A percentile compares a stretch with the other conserved stretches of the same genome.
phyloP scores from a whole-genome alignment of 2,329 filamentous ascomycete genomes.

The Aureobasidium uvarum region DNA sequence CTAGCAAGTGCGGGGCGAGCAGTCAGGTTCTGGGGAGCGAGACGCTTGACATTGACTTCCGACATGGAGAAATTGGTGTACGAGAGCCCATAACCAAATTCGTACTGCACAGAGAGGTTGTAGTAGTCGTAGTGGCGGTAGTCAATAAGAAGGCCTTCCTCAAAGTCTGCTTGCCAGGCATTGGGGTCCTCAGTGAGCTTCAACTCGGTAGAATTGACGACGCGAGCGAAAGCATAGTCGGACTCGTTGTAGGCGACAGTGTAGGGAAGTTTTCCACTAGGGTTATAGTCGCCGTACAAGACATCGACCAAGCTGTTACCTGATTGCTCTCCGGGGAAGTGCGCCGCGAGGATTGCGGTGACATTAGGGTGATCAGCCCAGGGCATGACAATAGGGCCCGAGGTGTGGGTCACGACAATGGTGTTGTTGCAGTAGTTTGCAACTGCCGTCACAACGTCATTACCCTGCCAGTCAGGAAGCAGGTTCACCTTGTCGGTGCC shows the following conservation, averaged over 20 bases:
- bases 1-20: conserved; percentile 35
- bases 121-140: conserved; percentile 53
- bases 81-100: conserved; percentile 48
- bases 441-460: conserved; percentile 26
- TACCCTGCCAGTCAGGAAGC: conserved; percentile 33
- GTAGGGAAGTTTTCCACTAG: conserved; percentile 81
- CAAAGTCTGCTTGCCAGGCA: conserved; percentile 51
- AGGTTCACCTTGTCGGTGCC: conserved; percentile 32
- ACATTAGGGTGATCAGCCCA: conserved; percentile 39
- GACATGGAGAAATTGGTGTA: conserved; percentile 47
- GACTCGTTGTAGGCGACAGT: conserved; percentile 72
- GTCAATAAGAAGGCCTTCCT: conserved; percentile 54
- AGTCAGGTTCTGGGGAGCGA: conserved; percentile 42
- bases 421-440: conserved; percentile 29
- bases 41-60: conserved; percentile 48
- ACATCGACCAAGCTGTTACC: conserved; percentile 79
- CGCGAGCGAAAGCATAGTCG: conserved; percentile 57
- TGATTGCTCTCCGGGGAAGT: conserved; percentile 81
- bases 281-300: conserved; percentile 73
- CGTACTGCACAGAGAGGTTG: conserved; percentile 41
- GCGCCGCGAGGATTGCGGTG: conserved; percentile 70
- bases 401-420: conserved; percentile 29
- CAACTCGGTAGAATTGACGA: conserved; percentile 40
- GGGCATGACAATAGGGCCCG: conserved; percentile 27
- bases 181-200: conserved; percentile 38